Percentiles rank a stretch among this genome's conserved stretches.
Conservation (phyloP, 768 basidiomycete genomes). For the Russula earlei region DNA sequence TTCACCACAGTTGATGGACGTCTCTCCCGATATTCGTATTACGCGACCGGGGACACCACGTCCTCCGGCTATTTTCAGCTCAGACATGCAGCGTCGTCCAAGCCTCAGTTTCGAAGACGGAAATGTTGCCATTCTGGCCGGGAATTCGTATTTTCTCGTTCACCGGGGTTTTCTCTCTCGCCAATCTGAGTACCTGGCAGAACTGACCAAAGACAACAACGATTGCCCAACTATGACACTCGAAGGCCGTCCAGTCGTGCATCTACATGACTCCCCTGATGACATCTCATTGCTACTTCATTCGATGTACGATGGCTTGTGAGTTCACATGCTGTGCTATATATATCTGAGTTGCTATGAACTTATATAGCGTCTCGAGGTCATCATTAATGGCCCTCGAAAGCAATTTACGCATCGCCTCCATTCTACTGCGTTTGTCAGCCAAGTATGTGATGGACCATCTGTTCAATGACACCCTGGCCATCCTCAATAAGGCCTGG, state of each 20-base stretch:
- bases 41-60: background rate
- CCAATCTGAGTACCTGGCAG: slow-evolving; percentile 46
- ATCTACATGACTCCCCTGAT: slow-evolving; percentile 44
- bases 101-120: slow-evolving; percentile 60
- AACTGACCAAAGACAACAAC: slow-evolving; percentile 30
- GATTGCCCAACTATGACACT: slow-evolving; percentile 26
- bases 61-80: slow-evolving; percentile 17
- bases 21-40: background rate
- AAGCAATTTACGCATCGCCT: slow-evolving; percentile 42
- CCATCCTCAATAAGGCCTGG: slow-evolving; percentile 45
- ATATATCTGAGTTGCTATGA: background rate
- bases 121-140: slow-evolving; percentile 55
- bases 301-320: slow-evolving; percentile 67
- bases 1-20: background rate
- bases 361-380: background rate
- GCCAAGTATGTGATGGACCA: slow-evolving; percentile 55
- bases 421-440: slow-evolving; percentile 50
- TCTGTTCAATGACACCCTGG: slow-evolving; percentile 49
- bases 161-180: slow-evolving; percentile 57
- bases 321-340: slow-evolving; percentile 24
- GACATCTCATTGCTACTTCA: slow-evolving; percentile 51
- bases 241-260: slow-evolving; percentile 49
- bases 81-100: slow-evolving; percentile 30
- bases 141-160: slow-evolving; percentile 52
- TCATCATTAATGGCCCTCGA: slow-evolving; percentile 30